These are phyloP conservation scores for Hemileccinum rubropunctum DNA, from an alignment of 768 basidiomycete species.

Conservation along the genomic window DNA sequence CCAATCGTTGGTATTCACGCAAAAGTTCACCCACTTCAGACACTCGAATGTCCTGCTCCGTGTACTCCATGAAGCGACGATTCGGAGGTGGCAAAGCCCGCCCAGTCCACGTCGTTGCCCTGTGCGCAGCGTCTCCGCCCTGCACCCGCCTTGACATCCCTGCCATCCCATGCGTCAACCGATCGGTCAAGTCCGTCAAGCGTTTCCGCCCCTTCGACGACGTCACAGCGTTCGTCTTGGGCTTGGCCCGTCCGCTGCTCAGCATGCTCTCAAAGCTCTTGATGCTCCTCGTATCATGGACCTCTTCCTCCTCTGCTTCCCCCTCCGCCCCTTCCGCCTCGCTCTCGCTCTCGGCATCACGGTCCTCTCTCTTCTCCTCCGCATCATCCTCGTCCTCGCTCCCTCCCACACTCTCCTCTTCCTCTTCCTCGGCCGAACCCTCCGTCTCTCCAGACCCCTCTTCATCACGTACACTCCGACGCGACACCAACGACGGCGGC, in stretches of 20 bases:
- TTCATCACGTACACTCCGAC: background rate
- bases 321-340: constrained; percentile 14
- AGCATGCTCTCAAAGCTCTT: constrained; percentile 88
- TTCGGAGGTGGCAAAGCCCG: constrained; percentile 55
- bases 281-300: constrained; percentile 69
- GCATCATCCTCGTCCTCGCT: constrained; percentile 28
- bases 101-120: constrained; percentile 36
- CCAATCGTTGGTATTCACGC: constrained; percentile 77
- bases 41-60: constrained; percentile 73
- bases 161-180: constrained; percentile 71
- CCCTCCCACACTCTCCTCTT: constrained; percentile 3
- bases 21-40: constrained; percentile 81
- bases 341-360: constrained; percentile 26
- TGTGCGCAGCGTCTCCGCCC: constrained; percentile 24
- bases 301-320: constrained; percentile 29
- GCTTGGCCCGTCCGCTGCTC: constrained; percentile 34
- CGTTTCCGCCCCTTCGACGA: constrained; percentile 53
- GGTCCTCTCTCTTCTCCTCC: constrained; percentile 18
- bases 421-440: constrained; percentile 7
- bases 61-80: constrained; percentile 67
- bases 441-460: constrained; percentile 21
- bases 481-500: constrained; percentile 47
- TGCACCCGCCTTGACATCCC: constrained; percentile 46
- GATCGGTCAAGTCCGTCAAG: constrained; percentile 53
- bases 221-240: constrained; percentile 12